Base-by-base conservation (phyloP, 2,329 filamentous ascomycete genomes). In the Mycocentrospora acerina region DNA sequence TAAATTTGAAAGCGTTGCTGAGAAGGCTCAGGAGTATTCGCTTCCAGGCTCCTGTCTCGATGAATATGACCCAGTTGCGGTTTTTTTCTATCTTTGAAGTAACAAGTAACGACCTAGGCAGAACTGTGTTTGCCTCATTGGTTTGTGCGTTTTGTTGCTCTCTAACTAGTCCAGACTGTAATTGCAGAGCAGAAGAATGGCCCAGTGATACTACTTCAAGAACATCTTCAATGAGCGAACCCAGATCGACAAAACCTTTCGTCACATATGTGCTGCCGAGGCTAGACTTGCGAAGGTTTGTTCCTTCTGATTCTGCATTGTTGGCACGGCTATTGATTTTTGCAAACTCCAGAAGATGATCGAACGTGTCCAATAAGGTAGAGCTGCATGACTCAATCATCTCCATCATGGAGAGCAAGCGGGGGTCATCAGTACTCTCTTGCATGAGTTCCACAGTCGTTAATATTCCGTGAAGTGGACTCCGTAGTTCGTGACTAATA, bases 401-500 rank as follows among this genome's bases (percentile, higher is more conserved):
- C 2, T 66, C 67, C 0, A 76, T 60, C 22, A 77, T 60, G 4
- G 68, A 68, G 16, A 72, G 14, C 67, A 67, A 2, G 63, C 53
- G 34, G 9, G 40, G 28, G 68, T 61, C 1, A 67, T 55, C 5
- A 60, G 48, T 0, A 5, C 69, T 74, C 7, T 72, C 71, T 5
- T 67, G 60, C 2, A 78, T 49, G 5, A 77, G 64, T 43, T 78
- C 75, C 1, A 69, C 67, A 18, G 70, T 74, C 2, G 71, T 73
- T 9, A 52, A 24, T 10, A 55, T 55, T 11, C 52, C 49, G 31
- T 55, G 50, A 3, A 53, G 40, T 73, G 75, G 12, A 76, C 55
- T 4, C 70, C 75, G n/a, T 64, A 78, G 60, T 43, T 78, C 75
- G 45, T 78, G 75, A 18, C 68, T 72, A 24, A 78, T 72, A 1